Evolutionary conservation across 2,329 filamentous ascomycete genomes (phyloP), one percentile per base, ranked within the genome.

Genomic region (Ceratocystis huliohia): DNA sequence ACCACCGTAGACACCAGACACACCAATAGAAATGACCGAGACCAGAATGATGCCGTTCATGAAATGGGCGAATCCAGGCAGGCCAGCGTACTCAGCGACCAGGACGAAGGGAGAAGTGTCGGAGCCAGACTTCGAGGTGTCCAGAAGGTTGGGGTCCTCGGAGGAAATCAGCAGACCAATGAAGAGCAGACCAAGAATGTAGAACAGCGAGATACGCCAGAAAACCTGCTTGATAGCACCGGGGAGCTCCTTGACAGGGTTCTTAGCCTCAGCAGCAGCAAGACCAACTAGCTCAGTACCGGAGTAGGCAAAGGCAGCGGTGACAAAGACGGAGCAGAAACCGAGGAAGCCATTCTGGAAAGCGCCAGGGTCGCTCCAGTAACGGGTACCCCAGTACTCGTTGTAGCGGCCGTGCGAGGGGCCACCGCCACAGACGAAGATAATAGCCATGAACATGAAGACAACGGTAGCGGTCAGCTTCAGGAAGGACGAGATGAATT

Each of bases 171-270:
- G 74, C 15, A 81, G 73, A 7, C 79, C 79, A 63, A 81, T 75
- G 53, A 80, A 78, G 66, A 78, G 78, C n/a, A 81, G 76, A 50
- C 78, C 78, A 0, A 81, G 69, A 48, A 81, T 73, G 69, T 81
- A 81, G 71, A 81, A 81, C 53, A 80, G 73, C n/a, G 77, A 78
- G 69, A 81, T 79, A 72, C 79, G 78, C 79, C 78, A 80, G 70
- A 80, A 81, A 41, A 81, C 88, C 75, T 93, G 89, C 78, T 91
- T 93, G 72, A 91, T 84, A 1, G 90, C 89, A 25, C 84, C 86
- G 0, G 90, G 90, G 0, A 95, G 80, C 0, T 86, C 83, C 73
- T 88, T 85, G 69, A 84, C 81, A 0, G 87, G 87, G 71, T 88
- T 88, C 3, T 73, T 75, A 0, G 85, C 83, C 75, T 89, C 87